These are phyloP conservation scores for Durio zibethinus DNA, from an alignment of 345 rosid genomes.

Conservation along the genomic window DNA sequence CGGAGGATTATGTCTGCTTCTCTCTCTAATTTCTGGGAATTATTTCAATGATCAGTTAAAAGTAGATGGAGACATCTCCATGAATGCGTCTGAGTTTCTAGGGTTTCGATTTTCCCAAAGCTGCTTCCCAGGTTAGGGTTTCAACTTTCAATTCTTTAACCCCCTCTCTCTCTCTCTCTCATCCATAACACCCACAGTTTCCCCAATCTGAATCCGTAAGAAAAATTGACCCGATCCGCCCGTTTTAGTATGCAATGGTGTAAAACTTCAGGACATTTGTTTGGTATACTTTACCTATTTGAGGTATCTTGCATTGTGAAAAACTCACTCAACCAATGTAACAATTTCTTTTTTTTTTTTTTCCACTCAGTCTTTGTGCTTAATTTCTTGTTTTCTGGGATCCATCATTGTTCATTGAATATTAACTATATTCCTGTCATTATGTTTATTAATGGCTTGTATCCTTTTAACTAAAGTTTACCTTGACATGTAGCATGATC, in stretches of 20 bases:
- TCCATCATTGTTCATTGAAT: not conserved
- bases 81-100: constrained; percentile 11
- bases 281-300: not conserved
- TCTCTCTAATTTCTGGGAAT: constrained; percentile 3
- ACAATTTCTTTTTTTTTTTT: too few species aligned
- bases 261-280: too few species aligned
- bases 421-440: not conserved
- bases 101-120: constrained; percentile 36
- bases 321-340: too few species aligned
- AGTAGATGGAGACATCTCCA: constrained; percentile 16
- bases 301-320: too few species aligned
- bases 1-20: constrained; percentile 31
- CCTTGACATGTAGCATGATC: constrained; percentile 56
- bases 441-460: not conserved
- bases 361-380: not conserved
- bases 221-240: not conserved
- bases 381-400: not conserved
- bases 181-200: not conserved
- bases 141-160: constrained; percentile 14
- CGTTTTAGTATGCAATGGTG: too few species aligned
- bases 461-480: not conserved
- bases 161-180: not conserved
- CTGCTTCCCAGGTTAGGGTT: constrained; percentile 34
- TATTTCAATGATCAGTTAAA: not conserved
- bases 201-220: not conserved